phyloP scores from a whole-genome alignment of 805 yeast species.

The Yarrowia sp. region DNA sequence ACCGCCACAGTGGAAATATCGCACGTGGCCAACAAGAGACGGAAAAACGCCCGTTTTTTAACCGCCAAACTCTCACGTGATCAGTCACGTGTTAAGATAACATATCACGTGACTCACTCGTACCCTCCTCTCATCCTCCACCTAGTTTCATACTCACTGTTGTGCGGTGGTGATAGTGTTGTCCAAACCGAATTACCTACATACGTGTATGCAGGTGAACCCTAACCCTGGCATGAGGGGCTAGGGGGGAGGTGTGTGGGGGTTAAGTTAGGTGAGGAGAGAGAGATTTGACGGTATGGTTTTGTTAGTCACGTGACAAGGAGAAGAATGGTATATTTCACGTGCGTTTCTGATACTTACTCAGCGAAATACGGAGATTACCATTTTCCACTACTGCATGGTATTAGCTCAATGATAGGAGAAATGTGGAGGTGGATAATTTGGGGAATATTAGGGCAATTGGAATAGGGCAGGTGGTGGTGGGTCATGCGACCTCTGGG shows the following conservation, averaged over 20 bases:
- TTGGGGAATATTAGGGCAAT: neutral
- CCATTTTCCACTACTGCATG: neutral
- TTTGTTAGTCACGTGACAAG: neutral
- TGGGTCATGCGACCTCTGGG: too few relatives aligned
- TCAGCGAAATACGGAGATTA: too few relatives aligned
- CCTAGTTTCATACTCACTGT: constrained; percentile 13
- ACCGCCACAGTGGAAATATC: too few relatives aligned
- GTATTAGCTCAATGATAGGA: neutral
- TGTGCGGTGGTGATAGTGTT: constrained; percentile 31
- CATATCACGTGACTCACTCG: neutral
- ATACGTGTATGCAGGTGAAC: constrained; percentile 16
- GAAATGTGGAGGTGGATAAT: neutral
- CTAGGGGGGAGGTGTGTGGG: neutral
- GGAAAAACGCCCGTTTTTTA: too few relatives aligned
- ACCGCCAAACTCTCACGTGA: neutral
- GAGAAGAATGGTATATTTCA: neutral
- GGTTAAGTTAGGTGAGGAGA: neutral
- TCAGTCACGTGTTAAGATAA: too few relatives aligned
- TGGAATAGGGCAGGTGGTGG: neutral
- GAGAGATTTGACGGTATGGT: too few relatives aligned
- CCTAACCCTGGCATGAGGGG: constrained; percentile 8
- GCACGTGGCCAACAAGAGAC: too few relatives aligned
- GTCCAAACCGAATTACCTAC: constrained; percentile 27
- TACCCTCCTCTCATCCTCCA: neutral
- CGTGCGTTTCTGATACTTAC: too few relatives aligned